Base-by-base conservation (phyloP, 164 flowering plant species). In the Stephania cephalantha region DNA sequence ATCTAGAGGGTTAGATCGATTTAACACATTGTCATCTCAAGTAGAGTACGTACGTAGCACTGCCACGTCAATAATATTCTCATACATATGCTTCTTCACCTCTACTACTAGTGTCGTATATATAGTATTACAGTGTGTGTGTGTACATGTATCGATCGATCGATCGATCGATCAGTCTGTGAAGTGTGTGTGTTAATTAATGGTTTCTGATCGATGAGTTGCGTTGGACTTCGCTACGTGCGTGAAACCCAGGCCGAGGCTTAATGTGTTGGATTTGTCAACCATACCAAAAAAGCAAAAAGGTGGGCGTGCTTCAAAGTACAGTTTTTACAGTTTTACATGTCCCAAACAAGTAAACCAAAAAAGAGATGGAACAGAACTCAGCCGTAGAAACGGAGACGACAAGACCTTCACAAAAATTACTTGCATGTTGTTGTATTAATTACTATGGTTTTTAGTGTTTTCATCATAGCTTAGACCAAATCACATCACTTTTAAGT, bases 231-330 rank as follows among this genome's bases (percentile, higher is more conserved):
- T 18, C 20, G 66, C 18, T 61, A 61, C 66, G 66, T 61, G 66
- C 7, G 66, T 61, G 66, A 61, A 61, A 61, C 66, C 20, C 66
- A 61, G 66, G 66, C 66, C 42, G 42, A 35, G 42, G 42, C 3
- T 35, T 35, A 61, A n/a, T 61, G 66, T 18, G 29, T 61, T 61
- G 66, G 66, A 20, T 61, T 61, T 61, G 66, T 61, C 66, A 61
- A 61, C 66, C 66, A 61, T 61, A 61, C 66, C 29, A 61, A 20
- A 61, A 61, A 61, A 61, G 66, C 66, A 61, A 61, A 61, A 61
- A 61, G 0, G 22, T 2, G 29, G n/a, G n/a, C 61, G 61, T 12
- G 61, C 13, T 18, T 7, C 66, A 61, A 61, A 8, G 66, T 61
- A n/a, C 66, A 18, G 66, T 61, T 61, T 61, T 61, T 61, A 61